phyloP scores from a whole-genome alignment of 495 filamentous ascomycete genomes.

The Massariosphaeria phaeospora region DNA sequence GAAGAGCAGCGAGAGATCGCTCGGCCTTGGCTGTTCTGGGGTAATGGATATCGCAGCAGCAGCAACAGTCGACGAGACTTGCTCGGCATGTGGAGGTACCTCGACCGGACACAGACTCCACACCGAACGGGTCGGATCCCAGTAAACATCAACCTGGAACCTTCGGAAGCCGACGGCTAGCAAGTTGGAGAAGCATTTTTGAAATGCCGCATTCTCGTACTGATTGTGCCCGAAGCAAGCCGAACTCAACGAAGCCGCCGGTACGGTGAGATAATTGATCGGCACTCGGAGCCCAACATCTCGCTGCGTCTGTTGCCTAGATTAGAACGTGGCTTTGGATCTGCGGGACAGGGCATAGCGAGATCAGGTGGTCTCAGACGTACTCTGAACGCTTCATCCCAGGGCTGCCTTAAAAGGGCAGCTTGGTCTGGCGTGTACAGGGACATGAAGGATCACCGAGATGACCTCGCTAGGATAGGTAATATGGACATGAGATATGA shows the following conservation, averaged over 20 bases:
- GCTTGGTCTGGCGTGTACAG: not conserved
- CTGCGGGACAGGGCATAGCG: not conserved
- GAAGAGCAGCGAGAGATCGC: no score
- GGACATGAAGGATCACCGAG: no score
- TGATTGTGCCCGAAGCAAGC: constrained; percentile 55
- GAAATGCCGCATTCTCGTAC: constrained; percentile 47
- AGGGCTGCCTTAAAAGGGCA: not conserved
- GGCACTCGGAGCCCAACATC: constrained; percentile 57
- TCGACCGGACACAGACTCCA: constrained; percentile 60
- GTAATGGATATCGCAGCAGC: not conserved
- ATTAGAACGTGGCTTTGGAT: not conserved
- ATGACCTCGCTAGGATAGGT: not conserved
- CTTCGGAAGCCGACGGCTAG: constrained; percentile 55
- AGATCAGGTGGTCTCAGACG: not conserved
- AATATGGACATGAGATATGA: constrained; percentile 7
- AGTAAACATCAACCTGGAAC: constrained; percentile 60
- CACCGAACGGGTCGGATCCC: constrained; percentile 49
- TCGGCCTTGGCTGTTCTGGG: no score
- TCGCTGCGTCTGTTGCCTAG: constrained; percentile 48
- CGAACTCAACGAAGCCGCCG: constrained; percentile 50
- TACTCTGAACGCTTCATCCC: constrained; percentile 1
- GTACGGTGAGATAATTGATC: constrained; percentile 56
- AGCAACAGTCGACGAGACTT: not conserved
- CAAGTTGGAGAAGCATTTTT: constrained; percentile 57
- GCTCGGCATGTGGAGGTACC: constrained; percentile 33